Base-by-base conservation (phyloP, 1,284 basidiomycete species). In the Pterulicium gracile region DNA sequence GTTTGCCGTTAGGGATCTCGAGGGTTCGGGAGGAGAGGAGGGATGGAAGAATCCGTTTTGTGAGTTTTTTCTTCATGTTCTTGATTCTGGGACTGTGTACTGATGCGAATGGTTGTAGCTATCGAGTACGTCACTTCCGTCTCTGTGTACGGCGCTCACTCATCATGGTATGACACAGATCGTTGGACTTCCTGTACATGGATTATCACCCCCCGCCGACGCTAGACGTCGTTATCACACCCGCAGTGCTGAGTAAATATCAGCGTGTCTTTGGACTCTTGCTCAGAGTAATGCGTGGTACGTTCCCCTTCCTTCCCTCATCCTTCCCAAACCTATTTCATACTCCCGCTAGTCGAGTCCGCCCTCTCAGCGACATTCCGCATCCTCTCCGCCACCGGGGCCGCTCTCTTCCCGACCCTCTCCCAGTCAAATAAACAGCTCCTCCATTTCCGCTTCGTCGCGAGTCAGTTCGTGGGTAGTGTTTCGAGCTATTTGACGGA, bases 121-220 rank as follows among this genome's bases (percentile, higher is more conserved):
- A 76, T 81, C 24, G 75, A 86, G 79, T 79, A 58, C 46, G 78
- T 61, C 19, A 44, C n/a, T n/a, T n/a, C n/a, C n/a, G n/a, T n/a
- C n/a, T n/a, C n/a, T n/a, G n/a, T n/a, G n/a, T n/a, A n/a, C n/a
- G n/a, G n/a, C n/a, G n/a, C n/a, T n/a, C n/a, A n/a, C n/a, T n/a
- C n/a, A n/a, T n/a, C 46, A 54, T 15, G 57, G 49, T 34, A 41
- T 50, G 10, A 52, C 45, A 14, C 49, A 85, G 86, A 61, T 88
- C 90, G 4, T 62, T 93, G 34, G 90, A 93, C 61, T 94, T 92
- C 55, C 62, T 94, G 14, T 88, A 88, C 57, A 79, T 93, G 65
- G 79, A 88, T 50, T 94, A 93, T 61, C 83, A 82, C 52, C 80
- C 88, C 12, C 87, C 88, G 1, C 68, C 70, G 18, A 75, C 87